A percentile compares a stretch with the other conserved stretches of the same genome.
These are phyloP conservation scores for Colletotrichum musicola DNA, from an alignment of 2,329 filamentous ascomycete genomes.

Conservation along the genomic window DNA sequence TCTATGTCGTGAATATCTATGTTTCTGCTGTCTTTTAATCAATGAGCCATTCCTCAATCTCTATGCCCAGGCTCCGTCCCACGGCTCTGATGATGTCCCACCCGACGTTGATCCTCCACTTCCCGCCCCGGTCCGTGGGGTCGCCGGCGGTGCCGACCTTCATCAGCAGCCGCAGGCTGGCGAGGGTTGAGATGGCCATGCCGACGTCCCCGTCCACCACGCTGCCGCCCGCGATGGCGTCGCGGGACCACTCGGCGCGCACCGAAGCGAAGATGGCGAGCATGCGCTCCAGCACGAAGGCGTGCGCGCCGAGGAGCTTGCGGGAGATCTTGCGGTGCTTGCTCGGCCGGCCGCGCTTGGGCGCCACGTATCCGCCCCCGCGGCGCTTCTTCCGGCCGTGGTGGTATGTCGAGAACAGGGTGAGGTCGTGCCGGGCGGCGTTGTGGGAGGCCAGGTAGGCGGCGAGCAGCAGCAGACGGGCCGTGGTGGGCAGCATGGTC, in stretches of 20 bases:
- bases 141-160: constrained; percentile 74
- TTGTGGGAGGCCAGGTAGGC: constrained; percentile 89
- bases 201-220: constrained; percentile 67
- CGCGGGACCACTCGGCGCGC: constrained; percentile 64
- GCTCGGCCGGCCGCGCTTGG: constrained; percentile 48
- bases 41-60: constrained; percentile 81
- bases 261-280: constrained; percentile 82
- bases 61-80: constrained; percentile 80
- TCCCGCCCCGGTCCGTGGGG: constrained; percentile 75
- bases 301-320: constrained; percentile 81
- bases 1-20: background rate
- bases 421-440: constrained; percentile 76
- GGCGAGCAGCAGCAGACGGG: constrained; percentile 79
- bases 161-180: constrained; percentile 76
- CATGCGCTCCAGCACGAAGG: constrained; percentile 83
- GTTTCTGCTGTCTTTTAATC: constrained; percentile 59
- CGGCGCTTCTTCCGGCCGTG: constrained; percentile 64
- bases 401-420: constrained; percentile 81
- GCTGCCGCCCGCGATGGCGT: constrained; percentile 47
- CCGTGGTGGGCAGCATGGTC: constrained; percentile 75
- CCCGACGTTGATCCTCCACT: constrained; percentile 83
- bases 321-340: constrained; percentile 81
- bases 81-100: constrained; percentile 82
- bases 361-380: constrained; percentile 58
- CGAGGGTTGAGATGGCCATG: constrained; percentile 78